These are phyloP conservation scores for Magnaporthales sp. DNA, from an alignment of 2,329 filamentous ascomycete species.

Conservation along the genomic window DNA sequence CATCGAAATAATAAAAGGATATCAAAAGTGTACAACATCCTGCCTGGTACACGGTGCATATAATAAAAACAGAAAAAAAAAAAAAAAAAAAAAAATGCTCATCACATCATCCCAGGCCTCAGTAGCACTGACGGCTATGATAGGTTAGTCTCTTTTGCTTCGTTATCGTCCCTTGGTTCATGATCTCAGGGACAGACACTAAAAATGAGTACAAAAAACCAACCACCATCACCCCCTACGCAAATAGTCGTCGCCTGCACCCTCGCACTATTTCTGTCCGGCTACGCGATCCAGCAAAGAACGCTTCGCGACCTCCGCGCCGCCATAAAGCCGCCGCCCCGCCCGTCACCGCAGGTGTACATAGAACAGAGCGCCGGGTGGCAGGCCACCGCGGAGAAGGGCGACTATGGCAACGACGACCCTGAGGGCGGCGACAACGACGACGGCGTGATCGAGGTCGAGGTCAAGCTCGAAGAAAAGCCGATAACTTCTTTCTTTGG, in stretches of 20 bases:
- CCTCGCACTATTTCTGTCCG: constrained; percentile 73
- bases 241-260: constrained; percentile 67
- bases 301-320: constrained; percentile 69
- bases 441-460: not conserved
- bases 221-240: too few species aligned
- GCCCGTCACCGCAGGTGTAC: constrained; percentile 37
- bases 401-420: constrained; percentile 1
- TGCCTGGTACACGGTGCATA: not conserved
- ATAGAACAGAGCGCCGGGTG: constrained; percentile 16
- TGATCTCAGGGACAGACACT: not conserved
- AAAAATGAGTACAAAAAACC: constrained; percentile 1
- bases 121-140: constrained; percentile 51
- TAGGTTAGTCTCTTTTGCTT: constrained; percentile 40
- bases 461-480: constrained; percentile 6
- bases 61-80: not conserved
- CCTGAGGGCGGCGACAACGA: constrained; percentile 9
- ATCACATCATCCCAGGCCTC: constrained; percentile 65
- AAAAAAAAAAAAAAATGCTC: constrained; percentile 31
- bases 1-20: not conserved
- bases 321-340: constrained; percentile 51
- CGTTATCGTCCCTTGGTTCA: not conserved
- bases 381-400: not conserved
- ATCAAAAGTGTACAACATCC: not conserved
- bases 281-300: constrained; percentile 80
- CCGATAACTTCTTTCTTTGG: constrained; percentile 10